Base-by-base conservation (phyloP, 2,329 filamentous ascomycete genomes). In the Cladosporium oxysporum region DNA sequence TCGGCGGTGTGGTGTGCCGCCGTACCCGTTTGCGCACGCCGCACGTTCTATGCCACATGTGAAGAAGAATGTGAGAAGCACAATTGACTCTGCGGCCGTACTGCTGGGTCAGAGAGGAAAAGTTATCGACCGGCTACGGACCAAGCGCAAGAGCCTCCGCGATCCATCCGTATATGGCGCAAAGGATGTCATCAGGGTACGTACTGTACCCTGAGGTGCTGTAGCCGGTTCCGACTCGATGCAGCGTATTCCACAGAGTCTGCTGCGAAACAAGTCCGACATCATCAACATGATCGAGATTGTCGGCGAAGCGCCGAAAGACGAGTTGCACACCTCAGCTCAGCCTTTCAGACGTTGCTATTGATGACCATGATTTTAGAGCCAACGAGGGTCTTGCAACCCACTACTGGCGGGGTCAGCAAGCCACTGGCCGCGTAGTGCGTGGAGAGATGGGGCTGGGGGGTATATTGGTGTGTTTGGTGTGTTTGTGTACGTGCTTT, bases 1-100 rank as follows among this genome's bases (percentile, higher is more conserved):
- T 62, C 61, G 33, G 50, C 61, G 61, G 61, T 55, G 61, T 44
- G 26, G 35, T 63, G 50, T 63, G 61, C 61, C 61, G 61, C 61
- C 6, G 50, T 55, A 63, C 33, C 61, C 61, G 61, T 47, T 47
- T 52, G 59, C 58, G 12, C n/a, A 50, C 26, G 6, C 18, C n/a
- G 28, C 28, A 16, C 28, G 29, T 26, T 16, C 29, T 21, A 29
- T 60, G 58, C 59, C 44, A 53, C 28, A 50, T 50, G 44, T 52
- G 59, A 33, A 29, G 37, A 49, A 35, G 53, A 53, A 53, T 53
- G 26, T 53, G 26, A 57, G 53, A 57, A 35, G n/a, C 58, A 49
- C n/a, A 21, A 49, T 49, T 28, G 16, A 11, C 18, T 29, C 28
- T 50, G 41, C 28, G 44, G 18, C 44, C 37, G 41, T 60, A 31